phyloP scores from a whole-genome alignment of 2,329 filamentous ascomycete species.

The Magnaporthiopsis rhizophila region DNA sequence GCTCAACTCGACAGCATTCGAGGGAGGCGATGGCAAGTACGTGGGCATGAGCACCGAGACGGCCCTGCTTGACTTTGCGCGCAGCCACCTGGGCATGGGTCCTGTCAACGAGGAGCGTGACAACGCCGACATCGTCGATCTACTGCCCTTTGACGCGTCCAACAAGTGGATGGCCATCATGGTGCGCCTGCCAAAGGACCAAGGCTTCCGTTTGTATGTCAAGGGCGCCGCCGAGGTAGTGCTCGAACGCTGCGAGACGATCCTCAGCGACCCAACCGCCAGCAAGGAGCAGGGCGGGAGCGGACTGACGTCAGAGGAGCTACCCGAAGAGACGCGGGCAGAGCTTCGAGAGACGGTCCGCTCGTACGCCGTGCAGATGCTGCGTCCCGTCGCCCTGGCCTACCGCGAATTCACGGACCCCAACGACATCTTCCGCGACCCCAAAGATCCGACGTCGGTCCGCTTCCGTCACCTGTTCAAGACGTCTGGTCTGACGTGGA shows the following conservation, averaged over 20 bases:
- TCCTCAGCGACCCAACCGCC: constrained; percentile 1
- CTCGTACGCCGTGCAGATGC: constrained; percentile 19
- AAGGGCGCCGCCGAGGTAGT: constrained; percentile 46
- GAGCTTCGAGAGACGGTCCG: constrained; percentile 3
- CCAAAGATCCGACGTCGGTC: constrained; percentile 47
- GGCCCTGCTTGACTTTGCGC: constrained; percentile 62
- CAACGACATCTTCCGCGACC: constrained; percentile 43
- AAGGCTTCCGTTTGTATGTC: constrained; percentile 44
- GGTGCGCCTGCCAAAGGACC: constrained; percentile 40
- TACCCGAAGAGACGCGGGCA: background rate
- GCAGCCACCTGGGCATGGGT: constrained; percentile 57
- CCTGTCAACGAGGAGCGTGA: constrained; percentile 52
- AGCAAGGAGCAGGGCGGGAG: background rate
- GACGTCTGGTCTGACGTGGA: constrained; percentile 52
- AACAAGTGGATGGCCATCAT: constrained; percentile 65
- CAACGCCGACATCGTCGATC: constrained; percentile 42
- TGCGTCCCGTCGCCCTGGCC: constrained; percentile 51
- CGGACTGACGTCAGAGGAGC: background rate
- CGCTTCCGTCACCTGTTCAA: constrained; percentile 48
- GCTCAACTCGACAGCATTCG: constrained; percentile 63
- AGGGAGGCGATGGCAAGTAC: constrained; percentile 50
- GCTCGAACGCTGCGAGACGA: constrained; percentile 28
- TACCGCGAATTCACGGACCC: constrained; percentile 66
- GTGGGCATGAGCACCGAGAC: constrained; percentile 74
- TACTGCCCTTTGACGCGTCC: constrained; percentile 26